Conservation (phyloP, 495 filamentous ascomycete species). For the Penicillium cinerascens region DNA sequence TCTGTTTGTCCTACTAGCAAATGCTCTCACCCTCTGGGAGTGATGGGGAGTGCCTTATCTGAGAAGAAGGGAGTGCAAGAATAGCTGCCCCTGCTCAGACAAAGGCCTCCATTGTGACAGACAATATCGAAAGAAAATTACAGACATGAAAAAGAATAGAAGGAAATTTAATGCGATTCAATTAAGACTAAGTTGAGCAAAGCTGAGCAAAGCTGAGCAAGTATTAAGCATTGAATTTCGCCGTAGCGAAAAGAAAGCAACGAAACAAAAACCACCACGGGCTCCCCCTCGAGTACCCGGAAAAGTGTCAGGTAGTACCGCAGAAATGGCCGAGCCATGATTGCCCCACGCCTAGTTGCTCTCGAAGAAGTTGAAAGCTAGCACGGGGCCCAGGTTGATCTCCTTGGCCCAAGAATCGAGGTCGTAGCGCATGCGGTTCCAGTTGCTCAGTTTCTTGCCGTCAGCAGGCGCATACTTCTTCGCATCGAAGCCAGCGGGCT, state of each 20-base stretch:
- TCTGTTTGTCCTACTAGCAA: too few relatives aligned
- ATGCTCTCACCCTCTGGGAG: too few relatives aligned
- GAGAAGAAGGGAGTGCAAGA: too few relatives aligned
- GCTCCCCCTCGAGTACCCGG: neutral
- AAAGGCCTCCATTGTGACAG: too few relatives aligned
- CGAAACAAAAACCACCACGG: neutral
- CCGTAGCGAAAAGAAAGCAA: neutral
- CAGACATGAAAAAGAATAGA: conserved; percentile 6
- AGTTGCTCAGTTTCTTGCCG: conserved; percentile 38
- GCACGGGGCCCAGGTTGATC: conserved; percentile 40
- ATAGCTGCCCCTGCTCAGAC: too few relatives aligned
- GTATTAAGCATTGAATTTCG: neutral
- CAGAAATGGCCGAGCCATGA: neutral
- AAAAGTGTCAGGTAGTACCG: neutral
- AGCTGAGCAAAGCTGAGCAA: too few relatives aligned
- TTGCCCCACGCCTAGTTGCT: conserved; percentile 26
- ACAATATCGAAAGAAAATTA: conserved; percentile 32
- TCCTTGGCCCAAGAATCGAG: conserved; percentile 48
- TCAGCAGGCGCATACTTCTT: conserved; percentile 40
- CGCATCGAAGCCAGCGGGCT: conserved; percentile 48
- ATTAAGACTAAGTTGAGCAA: neutral
- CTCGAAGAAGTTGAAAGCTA: conserved; percentile 55
- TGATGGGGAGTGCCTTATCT: too few relatives aligned
- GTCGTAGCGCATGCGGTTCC: conserved; percentile 48
- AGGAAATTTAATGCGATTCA: neutral